A percentile compares a stretch with the other conserved stretches of the same genome.
These are phyloP conservation scores for Plasmopara viticola DNA, from an alignment of 352 stramenopile species.

Conservation along the genomic window DNA sequence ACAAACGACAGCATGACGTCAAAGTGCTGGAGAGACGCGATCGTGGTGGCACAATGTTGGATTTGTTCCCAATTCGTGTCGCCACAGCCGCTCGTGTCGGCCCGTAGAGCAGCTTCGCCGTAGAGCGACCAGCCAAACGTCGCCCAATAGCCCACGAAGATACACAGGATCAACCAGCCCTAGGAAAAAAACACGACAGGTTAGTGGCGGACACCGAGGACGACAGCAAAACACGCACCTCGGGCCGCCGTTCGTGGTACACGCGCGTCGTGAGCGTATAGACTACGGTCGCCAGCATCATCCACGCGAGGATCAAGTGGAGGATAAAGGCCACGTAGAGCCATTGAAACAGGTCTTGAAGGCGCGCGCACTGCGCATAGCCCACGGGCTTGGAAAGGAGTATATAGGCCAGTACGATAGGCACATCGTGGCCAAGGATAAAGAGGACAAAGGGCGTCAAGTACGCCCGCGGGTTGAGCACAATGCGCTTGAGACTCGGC, in stretches of 20 bases:
- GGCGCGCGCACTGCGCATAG: conserved; percentile 33
- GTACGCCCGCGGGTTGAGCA: conserved; percentile 77
- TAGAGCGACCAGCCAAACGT: conserved; percentile 56
- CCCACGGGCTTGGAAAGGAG: conserved; percentile 32
- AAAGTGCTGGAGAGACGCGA: conserved; percentile 62
- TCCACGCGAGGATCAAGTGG: conserved; percentile 31
- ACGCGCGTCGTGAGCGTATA: conserved; percentile 51
- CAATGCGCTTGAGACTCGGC: conserved; percentile 52
- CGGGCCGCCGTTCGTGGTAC: conserved; percentile 44
- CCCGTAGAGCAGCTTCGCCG: conserved; percentile 44
- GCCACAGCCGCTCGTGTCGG: conserved; percentile 40
- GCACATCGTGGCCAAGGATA: conserved; percentile 56
- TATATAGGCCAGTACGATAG: conserved; percentile 51
- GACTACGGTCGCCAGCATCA: conserved; percentile 34
- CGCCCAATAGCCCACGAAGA: conserved; percentile 51
- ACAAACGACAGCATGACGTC: conserved; percentile 56
- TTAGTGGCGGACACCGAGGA: not conserved
- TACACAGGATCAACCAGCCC: conserved; percentile 46
- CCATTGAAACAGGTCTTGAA: conserved; percentile 55
- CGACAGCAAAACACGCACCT: conserved; percentile 21
- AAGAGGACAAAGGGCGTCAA: conserved; percentile 50
- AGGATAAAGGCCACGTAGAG: conserved; percentile 46
- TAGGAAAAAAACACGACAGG: conserved; percentile 7
- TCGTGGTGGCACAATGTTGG: conserved; percentile 49
- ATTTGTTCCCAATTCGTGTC: conserved; percentile 45